Conservation (phyloP, 2,329 filamentous ascomycete species). For the Pseudogymnoascus sp. region DNA sequence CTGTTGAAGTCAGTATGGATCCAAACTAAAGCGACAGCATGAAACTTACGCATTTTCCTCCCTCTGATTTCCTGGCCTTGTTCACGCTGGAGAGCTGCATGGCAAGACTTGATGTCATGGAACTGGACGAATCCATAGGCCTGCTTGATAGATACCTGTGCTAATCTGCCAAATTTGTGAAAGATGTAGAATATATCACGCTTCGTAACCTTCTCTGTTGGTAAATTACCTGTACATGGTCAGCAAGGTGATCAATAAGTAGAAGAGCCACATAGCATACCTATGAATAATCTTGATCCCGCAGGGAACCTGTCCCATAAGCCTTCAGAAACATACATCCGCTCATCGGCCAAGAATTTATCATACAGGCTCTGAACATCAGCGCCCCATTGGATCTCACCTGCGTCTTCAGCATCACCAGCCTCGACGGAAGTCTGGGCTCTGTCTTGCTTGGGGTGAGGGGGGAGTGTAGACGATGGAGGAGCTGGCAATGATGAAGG, state of each 20-base stretch:
- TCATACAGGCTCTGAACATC: slow-evolving; percentile 64
- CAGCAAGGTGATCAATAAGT: background rate
- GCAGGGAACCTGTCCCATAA: slow-evolving; percentile 76
- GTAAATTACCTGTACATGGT: slow-evolving; percentile 65
- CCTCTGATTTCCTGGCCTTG: slow-evolving; percentile 78
- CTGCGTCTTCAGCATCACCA: slow-evolving; percentile 23
- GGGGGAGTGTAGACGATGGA: slow-evolving; percentile 18
- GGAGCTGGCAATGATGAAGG: slow-evolving; percentile 18
- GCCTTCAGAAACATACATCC: slow-evolving; percentile 67
- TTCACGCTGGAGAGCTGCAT: slow-evolving; percentile 65
- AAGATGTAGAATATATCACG: slow-evolving; percentile 90
- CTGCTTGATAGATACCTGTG: slow-evolving; percentile 93
- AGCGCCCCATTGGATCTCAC: slow-evolving; percentile 30
- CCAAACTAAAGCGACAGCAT: too few species aligned
- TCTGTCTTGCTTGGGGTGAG: slow-evolving; percentile 20
- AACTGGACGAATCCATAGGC: slow-evolving; percentile 98
- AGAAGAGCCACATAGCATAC: slow-evolving; percentile 39
- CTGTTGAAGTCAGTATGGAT: slow-evolving; percentile 41
- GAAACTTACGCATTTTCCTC: slow-evolving; percentile 79
- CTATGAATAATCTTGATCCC: slow-evolving; percentile 73
- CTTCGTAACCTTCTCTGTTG: slow-evolving; percentile 88
- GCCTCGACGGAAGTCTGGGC: slow-evolving; percentile 16
- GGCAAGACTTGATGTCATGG: slow-evolving; percentile 66
- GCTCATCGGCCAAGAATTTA: slow-evolving; percentile 64
- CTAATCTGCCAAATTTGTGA: slow-evolving; percentile 73